Percentiles rank a stretch among this genome's conserved stretches.
Conservation (phyloP, 495 filamentous ascomycete species). For the Penicillium lividum region DNA sequence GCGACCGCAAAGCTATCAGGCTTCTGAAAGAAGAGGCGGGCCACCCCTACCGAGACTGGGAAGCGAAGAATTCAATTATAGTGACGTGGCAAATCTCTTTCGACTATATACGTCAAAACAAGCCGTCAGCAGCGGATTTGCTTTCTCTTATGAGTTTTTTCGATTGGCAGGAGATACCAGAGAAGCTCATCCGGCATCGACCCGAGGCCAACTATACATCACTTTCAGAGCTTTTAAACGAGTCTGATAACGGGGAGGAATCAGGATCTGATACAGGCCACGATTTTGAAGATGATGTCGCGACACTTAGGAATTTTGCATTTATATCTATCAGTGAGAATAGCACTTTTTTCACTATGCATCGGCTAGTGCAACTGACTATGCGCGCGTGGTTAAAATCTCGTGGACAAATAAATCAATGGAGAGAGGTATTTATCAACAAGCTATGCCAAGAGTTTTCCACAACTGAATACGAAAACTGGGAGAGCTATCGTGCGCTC, state of each 20-base stretch:
- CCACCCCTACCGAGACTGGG: not conserved
- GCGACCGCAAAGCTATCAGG: not conserved
- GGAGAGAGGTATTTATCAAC: not conserved
- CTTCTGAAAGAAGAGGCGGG: constrained; percentile 1
- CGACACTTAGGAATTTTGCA: not conserved
- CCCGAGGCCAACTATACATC: not conserved
- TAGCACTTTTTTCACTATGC: not conserved
- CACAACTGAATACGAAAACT: not conserved
- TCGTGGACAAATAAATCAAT: not conserved
- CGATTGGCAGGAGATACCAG: constrained; percentile 1
- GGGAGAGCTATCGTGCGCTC: not conserved
- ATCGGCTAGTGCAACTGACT: not conserved
- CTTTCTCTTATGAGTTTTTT: constrained; percentile 5
- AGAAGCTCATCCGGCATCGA: constrained; percentile 2
- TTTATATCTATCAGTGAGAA: not conserved
- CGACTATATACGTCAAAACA: not conserved
- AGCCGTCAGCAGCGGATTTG: not conserved
- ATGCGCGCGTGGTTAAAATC: not conserved
- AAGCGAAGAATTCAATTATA: not conserved
- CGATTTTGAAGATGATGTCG: not conserved
- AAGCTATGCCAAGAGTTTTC: not conserved
- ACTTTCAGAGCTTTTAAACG: not conserved
- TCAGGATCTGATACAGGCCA: not conserved
- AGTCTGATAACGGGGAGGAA: not conserved
- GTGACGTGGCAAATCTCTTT: constrained; percentile 2